These are phyloP conservation scores for Phellopilus nigrolimitatus DNA, from an alignment of 1,284 basidiomycete species.

Conservation along the genomic window DNA sequence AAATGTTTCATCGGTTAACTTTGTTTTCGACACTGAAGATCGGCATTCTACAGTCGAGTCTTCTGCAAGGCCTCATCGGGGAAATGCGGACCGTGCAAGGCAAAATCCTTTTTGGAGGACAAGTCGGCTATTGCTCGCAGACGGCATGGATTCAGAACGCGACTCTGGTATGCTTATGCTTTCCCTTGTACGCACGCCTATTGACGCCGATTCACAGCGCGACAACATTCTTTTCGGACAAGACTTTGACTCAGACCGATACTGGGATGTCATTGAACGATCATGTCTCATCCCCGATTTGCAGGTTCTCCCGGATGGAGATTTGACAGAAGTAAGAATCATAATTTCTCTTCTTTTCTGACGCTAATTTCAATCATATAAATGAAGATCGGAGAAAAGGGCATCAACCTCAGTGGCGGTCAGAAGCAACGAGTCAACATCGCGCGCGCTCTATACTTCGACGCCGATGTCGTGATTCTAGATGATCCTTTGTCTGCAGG, in stretches of 20 bases:
- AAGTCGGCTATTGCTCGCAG: conserved; percentile 79
- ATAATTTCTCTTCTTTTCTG: conserved; percentile 7
- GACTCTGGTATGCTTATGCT: conserved; percentile 49
- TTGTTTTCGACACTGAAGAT: conserved; percentile 9
- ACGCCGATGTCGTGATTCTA: conserved; percentile 66
- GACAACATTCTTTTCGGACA: conserved; percentile 69
- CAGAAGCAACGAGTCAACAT: conserved; percentile 69
- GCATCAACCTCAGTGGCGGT: conserved; percentile 57
- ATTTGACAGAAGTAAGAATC: conserved; percentile 58
- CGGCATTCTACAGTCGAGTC: conserved; percentile 48
- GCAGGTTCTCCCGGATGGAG: conserved; percentile 69
- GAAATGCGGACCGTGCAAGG: conserved; percentile 64
- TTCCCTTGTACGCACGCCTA: neutral
- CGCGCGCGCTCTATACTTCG: conserved; percentile 66
- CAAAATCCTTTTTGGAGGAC: conserved; percentile 58
- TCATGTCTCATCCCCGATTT: conserved; percentile 65
- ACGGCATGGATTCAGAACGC: conserved; percentile 89
- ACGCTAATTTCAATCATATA: conserved; percentile 7
- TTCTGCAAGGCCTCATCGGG: conserved; percentile 67
- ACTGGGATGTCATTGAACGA: conserved; percentile 60
- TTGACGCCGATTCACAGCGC: conserved; percentile 31
- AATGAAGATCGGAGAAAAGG: conserved; percentile 58
- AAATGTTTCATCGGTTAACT: neutral
- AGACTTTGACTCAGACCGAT: conserved; percentile 60
- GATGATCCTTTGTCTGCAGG: conserved; percentile 75